Evolutionary conservation across 345 rosid species (phyloP).

Genomic region (Pistacia vera): DNA sequence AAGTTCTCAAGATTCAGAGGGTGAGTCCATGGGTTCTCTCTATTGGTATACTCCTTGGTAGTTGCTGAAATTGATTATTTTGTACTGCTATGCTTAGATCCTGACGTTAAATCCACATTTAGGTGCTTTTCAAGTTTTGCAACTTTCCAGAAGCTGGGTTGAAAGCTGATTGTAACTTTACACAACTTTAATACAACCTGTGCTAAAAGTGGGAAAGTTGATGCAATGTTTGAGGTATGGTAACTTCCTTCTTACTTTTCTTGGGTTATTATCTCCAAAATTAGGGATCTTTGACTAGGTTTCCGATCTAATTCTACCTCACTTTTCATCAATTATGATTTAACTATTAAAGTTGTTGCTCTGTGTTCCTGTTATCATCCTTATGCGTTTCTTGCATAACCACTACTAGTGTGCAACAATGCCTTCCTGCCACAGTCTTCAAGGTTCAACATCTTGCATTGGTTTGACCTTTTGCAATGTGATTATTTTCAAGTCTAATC

Average conservation of each 20-base stretch:
- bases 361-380: neutral
- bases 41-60: conserved; percentile 2
- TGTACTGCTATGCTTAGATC: conserved; percentile 3
- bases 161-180: conserved; percentile 85
- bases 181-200: conserved; percentile 90
- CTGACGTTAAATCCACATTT: conserved; percentile 26
- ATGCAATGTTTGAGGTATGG: conserved; percentile 90
- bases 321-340: neutral
- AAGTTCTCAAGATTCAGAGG: conserved; percentile 71
- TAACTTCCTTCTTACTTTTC: conserved; percentile 25
- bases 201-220: conserved; percentile 95
- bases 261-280: neutral
- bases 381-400: neutral
- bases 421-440: neutral
- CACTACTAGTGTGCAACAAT: neutral
- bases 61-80: conserved; percentile 8
- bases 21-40: conserved; percentile 39
- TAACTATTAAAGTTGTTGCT: neutral
- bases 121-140: conserved; percentile 83
- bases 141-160: conserved; percentile 65
- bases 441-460: neutral
- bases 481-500: neutral
- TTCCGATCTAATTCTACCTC: neutral
- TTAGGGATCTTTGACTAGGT: neutral
- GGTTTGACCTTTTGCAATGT: neutral